These are phyloP conservation scores for Pleurotus eryngii DNA, from an alignment of 768 basidiomycete genomes.

Conservation along the genomic window DNA sequence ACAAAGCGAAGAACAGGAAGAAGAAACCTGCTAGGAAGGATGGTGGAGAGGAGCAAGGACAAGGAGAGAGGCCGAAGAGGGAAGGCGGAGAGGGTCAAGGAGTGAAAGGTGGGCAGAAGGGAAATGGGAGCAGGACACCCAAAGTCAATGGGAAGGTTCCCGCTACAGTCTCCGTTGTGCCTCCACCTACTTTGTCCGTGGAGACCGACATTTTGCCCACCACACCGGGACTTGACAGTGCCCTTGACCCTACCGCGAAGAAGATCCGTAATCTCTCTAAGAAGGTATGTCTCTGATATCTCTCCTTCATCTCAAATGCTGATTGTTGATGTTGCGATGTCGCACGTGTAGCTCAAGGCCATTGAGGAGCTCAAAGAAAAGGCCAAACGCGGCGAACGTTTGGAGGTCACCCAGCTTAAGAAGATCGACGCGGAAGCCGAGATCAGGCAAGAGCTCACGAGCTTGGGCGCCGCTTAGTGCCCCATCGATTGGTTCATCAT, in stretches of 20 bases:
- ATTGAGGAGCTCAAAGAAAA: slow-evolving; percentile 98
- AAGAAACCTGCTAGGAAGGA: slow-evolving; percentile 47
- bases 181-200: slow-evolving; percentile 15
- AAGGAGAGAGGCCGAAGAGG: slow-evolving; percentile 5
- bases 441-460: slow-evolving; percentile 75
- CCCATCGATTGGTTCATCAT: no score
- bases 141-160: background rate
- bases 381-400: slow-evolving; percentile 80
- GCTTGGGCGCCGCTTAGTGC: slow-evolving; percentile 21
- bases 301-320: no score
- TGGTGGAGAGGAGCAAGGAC: slow-evolving; percentile 27
- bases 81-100: slow-evolving; percentile 17
- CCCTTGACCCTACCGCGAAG: slow-evolving; percentile 82
- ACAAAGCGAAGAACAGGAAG: slow-evolving; percentile 55
- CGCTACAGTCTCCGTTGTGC: background rate
- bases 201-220: slow-evolving; percentile 38
- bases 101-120: slow-evolving; percentile 32
- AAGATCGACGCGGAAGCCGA: slow-evolving; percentile 93
- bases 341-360: slow-evolving; percentile 92
- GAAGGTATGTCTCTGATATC: no score
- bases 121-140: slow-evolving; percentile 13
- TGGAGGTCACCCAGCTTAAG: slow-evolving; percentile 94
- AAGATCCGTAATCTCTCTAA: slow-evolving; percentile 94
- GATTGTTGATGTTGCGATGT: no score
- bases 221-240: slow-evolving; percentile 52